Percentiles rank a stretch among this genome's conserved stretches.
phyloP scores from a whole-genome alignment of 306 rosid species.

The Rosa lucieae region DNA sequence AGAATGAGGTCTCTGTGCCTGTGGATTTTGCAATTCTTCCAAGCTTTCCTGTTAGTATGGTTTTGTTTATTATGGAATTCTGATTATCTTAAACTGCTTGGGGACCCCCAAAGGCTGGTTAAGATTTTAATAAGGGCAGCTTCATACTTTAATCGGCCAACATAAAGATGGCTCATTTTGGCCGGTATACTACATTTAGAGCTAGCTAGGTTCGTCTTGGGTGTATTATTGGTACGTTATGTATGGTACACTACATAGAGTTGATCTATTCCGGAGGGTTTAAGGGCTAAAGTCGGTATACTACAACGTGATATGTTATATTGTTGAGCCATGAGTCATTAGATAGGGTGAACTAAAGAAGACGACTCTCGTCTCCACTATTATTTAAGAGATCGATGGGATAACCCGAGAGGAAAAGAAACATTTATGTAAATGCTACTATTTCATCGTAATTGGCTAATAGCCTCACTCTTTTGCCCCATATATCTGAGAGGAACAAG shows the following conservation, averaged over 20 bases:
- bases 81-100: background rate
- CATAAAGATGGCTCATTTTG: conserved; percentile 1
- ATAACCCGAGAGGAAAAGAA: background rate
- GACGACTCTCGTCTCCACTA: background rate
- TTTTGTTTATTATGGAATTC: conserved; percentile 1
- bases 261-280: background rate
- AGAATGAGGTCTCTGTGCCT: conserved; percentile 10
- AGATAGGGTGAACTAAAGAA: background rate
- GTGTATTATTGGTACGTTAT: conserved; percentile 1
- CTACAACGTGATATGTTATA: background rate
- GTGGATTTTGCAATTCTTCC: conserved; percentile 28
- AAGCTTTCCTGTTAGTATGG: background rate
- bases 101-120: conserved; percentile 13
- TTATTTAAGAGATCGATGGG: background rate
- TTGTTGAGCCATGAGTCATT: background rate
- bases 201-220: background rate
- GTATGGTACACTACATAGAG: background rate
- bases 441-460: background rate
- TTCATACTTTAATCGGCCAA: conserved; percentile 10
- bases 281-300: background rate
- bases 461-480: background rate
- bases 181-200: background rate
- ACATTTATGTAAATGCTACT: too few relatives aligned
- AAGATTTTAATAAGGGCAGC: background rate
- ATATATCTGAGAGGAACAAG: background rate